phyloP scores from a whole-genome alignment of 768 basidiomycete species.

The Thelephora aurantiotincta region DNA sequence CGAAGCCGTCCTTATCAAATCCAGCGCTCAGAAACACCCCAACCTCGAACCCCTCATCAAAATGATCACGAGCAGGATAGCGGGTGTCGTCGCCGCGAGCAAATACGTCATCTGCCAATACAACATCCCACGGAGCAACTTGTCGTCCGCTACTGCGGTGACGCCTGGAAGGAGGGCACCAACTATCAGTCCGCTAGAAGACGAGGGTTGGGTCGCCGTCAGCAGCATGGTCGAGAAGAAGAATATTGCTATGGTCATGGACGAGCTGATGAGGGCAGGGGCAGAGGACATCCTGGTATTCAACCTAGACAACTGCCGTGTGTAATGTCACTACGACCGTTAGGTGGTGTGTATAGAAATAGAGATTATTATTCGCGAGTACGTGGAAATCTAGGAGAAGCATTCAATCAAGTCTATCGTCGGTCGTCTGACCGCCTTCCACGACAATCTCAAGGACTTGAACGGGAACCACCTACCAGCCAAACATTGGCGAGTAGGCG shows the following conservation, averaged over 20 bases:
- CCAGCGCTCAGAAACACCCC: slow-evolving; percentile 46
- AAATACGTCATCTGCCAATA: slow-evolving; percentile 88
- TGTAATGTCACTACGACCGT: slow-evolving; percentile 24
- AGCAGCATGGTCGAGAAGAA: slow-evolving; percentile 88
- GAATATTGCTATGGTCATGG: slow-evolving; percentile 73
- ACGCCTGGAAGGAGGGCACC: slow-evolving; percentile 87
- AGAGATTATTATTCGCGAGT: too few species aligned
- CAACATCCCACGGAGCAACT: slow-evolving; percentile 60
- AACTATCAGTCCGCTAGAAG: slow-evolving; percentile 75
- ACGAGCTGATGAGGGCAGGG: slow-evolving; percentile 65
- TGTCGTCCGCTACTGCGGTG: slow-evolving; percentile 48
- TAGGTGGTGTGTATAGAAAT: too few species aligned
- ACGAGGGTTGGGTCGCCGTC: slow-evolving; percentile 81
- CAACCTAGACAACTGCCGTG: slow-evolving; percentile 87
- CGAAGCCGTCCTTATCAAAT: slow-evolving; percentile 90
- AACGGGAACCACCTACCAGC: too few species aligned
- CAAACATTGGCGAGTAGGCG: too few species aligned
- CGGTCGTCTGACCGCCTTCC: too few species aligned
- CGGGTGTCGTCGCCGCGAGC: slow-evolving; percentile 78
- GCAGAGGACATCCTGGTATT: slow-evolving; percentile 88
- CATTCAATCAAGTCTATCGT: too few species aligned
- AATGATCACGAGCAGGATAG: slow-evolving; percentile 75
- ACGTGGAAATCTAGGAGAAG: too few species aligned
- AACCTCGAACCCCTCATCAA: slow-evolving; percentile 54
- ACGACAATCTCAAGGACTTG: too few species aligned